Base-by-base conservation (phyloP, 2,329 filamentous ascomycete species). In the Monosporascus ibericus region DNA sequence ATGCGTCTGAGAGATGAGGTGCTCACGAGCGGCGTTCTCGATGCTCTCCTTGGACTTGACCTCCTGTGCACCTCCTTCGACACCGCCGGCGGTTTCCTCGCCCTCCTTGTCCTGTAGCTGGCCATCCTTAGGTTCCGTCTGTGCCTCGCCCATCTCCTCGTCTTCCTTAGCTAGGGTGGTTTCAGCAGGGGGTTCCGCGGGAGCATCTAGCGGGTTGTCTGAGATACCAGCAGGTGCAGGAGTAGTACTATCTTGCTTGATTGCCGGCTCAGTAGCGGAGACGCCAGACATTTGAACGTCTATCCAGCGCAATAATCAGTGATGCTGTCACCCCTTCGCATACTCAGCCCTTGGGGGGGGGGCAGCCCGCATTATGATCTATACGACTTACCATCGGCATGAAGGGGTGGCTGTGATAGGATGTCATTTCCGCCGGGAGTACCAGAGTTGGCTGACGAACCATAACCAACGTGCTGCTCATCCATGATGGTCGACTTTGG, bases 1-100 rank as follows among this genome's bases (percentile, higher is more conserved):
- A 67, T 96, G 92, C 42, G 91, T 95, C 73, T 99, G 94, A 15
- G 90, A 85, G 56, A 96, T 88, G 51, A 99, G 84, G 65, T 97
- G 92, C 62, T 92, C 88, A 59, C 92, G 89, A 49, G 94, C 95
- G 4, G 90, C 87, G 44, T 88, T 86, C 74, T 96, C 92, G 52
- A 92, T 77, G 3, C 83, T 83, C 51, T 91, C 83, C 72, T 96
- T 96, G 42, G 86, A 84, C 68, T 92, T 88, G 71, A 63, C 77
- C 65, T 76, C 84, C 52, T 79, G 80, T 15, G 72, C 73, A 3
- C 75, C 71, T 17, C 74, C 73, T 44, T 81, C 80, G 49, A 55
- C 62, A 18, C 72, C 75, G 47, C 70, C 65, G 38, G 72, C 67
- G 30, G 72, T 68, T 15, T 73, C 75, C 37, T 77, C 78, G n/a